Evolutionary conservation across 169 alveolate genomes (phyloP), one percentile per base, ranked within the genome.

Genomic region (Eimeria falciformis): DNA sequence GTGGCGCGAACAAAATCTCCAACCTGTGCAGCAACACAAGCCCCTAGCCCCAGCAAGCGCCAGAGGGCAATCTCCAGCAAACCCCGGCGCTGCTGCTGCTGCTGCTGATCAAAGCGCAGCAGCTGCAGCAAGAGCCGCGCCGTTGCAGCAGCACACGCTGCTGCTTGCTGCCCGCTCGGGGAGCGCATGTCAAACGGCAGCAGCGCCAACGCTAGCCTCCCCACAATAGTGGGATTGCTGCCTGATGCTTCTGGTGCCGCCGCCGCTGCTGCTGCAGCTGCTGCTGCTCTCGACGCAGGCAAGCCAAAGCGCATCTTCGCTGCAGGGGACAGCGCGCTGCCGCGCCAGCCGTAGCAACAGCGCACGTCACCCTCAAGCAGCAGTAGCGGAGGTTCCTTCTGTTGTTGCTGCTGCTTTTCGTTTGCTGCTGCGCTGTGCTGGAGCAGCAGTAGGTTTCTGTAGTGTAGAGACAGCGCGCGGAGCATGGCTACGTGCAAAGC

Each of bases 61-160:
- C 33, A 12, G 25, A 62, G 33, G n/a, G 73, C 73, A 12, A n/a
- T 62, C 2, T 62, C 37, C 11, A 14, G 29, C 37, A 62, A 14
- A 0, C 17, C n/a, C 12, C 12, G 25, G 73, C 25, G n/a, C 73
- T 62, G 73, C 73, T 62, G 73, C 73, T 2, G 73, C 73, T 62
- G 73, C 73, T 62, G 73, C 45, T 23, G 62, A 14, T 50, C 62
- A 50, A 50, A 50, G 62, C 62, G 62, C 62, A 50, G 62, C 62
- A 50, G 62, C 62, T 50, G 62, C 62, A 50, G 62, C 62, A 50
- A 14, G n/a, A 50, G 62, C 62, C 62, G 62, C 62, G 14, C 62
- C 14, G 62, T 50, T 14, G 7, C 62, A 11, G 62, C 62, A 14
- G 62, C 62, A 14, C 62, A 50, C 14, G 62, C 62, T 11, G 62